These are phyloP conservation scores for Pleurotus cornucopiae DNA, from an alignment of 768 basidiomycete species.

Conservation along the genomic window DNA sequence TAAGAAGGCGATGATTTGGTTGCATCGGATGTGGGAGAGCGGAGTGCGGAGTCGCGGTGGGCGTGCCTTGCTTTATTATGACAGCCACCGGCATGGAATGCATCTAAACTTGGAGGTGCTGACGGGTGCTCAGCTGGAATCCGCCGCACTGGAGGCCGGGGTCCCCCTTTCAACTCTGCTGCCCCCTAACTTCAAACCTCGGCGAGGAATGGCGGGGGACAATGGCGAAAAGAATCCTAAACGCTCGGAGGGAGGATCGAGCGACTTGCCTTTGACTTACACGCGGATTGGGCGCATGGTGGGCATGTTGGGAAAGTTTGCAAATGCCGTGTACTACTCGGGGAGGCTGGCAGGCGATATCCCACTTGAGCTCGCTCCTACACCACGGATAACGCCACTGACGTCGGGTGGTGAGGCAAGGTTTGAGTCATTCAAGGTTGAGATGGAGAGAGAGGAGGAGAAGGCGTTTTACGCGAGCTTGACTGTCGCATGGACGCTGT, in stretches of 20 bases:
- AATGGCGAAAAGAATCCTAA: constrained; percentile 9
- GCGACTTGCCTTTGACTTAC: constrained; percentile 40
- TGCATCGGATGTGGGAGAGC: constrained; percentile 7
- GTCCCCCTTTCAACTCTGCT: constrained; percentile 51
- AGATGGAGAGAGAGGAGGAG: constrained; percentile 39
- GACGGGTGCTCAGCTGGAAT: constrained; percentile 48
- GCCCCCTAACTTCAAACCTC: constrained; percentile 29
- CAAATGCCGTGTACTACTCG: constrained; percentile 34
- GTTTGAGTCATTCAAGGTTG: constrained; percentile 25
- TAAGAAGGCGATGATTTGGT: neutral
- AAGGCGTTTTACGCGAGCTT: constrained; percentile 58
- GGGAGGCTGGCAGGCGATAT: constrained; percentile 11
- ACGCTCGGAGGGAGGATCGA: neutral
- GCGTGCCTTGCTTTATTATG: constrained; percentile 10
- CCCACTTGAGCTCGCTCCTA: neutral
- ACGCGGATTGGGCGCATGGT: constrained; percentile 58
- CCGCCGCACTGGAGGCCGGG: constrained; percentile 65
- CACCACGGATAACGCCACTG: neutral
- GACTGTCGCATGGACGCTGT: constrained; percentile 50
- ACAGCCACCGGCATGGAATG: constrained; percentile 38
- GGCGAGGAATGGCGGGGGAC: constrained; percentile 10
- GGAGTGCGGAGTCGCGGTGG: constrained; percentile 8
- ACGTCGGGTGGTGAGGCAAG: constrained; percentile 12
- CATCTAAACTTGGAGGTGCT: constrained; percentile 64
- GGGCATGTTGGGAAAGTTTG: constrained; percentile 47